These are phyloP conservation scores for Thermoascus crustaceus DNA, from an alignment of 2,329 filamentous ascomycete genomes.

Conservation along the genomic window DNA sequence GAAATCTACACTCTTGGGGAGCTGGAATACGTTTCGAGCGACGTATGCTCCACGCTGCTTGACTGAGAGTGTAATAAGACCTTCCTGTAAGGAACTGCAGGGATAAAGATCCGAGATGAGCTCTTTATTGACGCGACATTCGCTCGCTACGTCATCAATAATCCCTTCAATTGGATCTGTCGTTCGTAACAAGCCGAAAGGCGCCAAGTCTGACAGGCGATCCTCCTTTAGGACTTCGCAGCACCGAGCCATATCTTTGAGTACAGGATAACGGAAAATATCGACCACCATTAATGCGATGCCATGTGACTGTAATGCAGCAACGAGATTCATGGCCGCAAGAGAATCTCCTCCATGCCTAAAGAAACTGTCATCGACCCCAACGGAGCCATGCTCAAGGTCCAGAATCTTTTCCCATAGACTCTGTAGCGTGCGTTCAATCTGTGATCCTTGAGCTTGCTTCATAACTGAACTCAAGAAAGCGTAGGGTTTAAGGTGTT, in stretches of 20 bases:
- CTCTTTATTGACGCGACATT: slow-evolving; percentile 22
- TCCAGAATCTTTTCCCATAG: slow-evolving; percentile 35
- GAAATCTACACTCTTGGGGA: slow-evolving; percentile 32
- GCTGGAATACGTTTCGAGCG: slow-evolving; percentile 37
- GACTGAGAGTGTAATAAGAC: slow-evolving; percentile 41
- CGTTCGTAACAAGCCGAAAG: slow-evolving; percentile 23
- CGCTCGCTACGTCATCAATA: slow-evolving; percentile 20
- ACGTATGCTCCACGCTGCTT: slow-evolving; percentile 43
- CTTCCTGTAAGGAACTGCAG: slow-evolving; percentile 38
- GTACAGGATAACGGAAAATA: slow-evolving; percentile 37
- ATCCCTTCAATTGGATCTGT: slow-evolving; percentile 13
- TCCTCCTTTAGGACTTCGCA: slow-evolving; percentile 12
- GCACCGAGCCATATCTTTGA: slow-evolving; percentile 35
- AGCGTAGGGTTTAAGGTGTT: slow-evolving; percentile 22
- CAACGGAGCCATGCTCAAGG: slow-evolving; percentile 30
- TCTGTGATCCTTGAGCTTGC: slow-evolving; percentile 18
- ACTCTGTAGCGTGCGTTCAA: slow-evolving; percentile 21
- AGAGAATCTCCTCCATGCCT: slow-evolving; percentile 41
- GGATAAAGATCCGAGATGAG: slow-evolving; percentile 35
- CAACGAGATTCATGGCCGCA: slow-evolving; percentile 40
- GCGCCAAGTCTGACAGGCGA: slow-evolving; percentile 9
- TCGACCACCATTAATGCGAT: slow-evolving; percentile 35
- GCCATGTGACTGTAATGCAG: slow-evolving; percentile 31
- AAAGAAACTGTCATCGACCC: slow-evolving; percentile 40
- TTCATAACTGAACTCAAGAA: slow-evolving; percentile 14